These are phyloP conservation scores for Inga oerstediana DNA, from an alignment of 306 rosid genomes.

Conservation along the genomic window DNA sequence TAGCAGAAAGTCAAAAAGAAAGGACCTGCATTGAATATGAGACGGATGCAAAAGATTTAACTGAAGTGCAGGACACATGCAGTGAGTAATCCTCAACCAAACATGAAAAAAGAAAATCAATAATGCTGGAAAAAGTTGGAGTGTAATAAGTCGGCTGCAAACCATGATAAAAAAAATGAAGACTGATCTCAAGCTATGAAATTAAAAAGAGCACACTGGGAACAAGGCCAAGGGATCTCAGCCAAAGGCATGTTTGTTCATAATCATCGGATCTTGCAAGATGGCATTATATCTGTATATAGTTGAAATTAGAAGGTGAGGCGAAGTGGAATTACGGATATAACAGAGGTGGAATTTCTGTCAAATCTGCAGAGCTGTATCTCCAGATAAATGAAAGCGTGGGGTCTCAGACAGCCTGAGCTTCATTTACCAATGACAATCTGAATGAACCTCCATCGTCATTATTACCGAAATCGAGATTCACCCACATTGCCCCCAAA, in stretches of 20 bases:
- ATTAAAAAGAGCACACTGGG: not conserved
- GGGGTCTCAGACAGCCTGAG: slow-evolving; percentile 58
- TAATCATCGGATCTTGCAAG: slow-evolving; percentile 15
- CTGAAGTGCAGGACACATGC: slow-evolving; percentile 34
- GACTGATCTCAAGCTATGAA: not conserved
- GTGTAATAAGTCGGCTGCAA: not conserved
- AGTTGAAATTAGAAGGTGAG: slow-evolving; percentile 18
- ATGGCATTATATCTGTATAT: slow-evolving; percentile 24
- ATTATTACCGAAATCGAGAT: slow-evolving; percentile 36
- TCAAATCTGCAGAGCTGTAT: slow-evolving; percentile 49
- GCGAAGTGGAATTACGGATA: slow-evolving; percentile 19
- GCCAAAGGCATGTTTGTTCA: slow-evolving; percentile 13
- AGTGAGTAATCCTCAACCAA: slow-evolving; percentile 24
- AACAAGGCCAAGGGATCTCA: not conserved
- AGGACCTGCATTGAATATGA: not conserved
- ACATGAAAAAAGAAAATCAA: not conserved
- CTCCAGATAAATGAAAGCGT: slow-evolving; percentile 41
- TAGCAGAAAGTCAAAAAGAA: slow-evolving; percentile 34
- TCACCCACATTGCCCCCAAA: slow-evolving; percentile 50
- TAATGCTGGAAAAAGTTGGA: not conserved
- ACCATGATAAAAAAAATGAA: slow-evolving; percentile 6
- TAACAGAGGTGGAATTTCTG: slow-evolving; percentile 34
- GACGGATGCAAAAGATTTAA: slow-evolving; percentile 26
- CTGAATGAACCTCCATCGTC: slow-evolving; percentile 32
- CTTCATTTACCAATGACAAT: slow-evolving; percentile 66